phyloP scores from a whole-genome alignment of 192 early-diverging fungal genomes.

The Haplosporangium gracile region DNA sequence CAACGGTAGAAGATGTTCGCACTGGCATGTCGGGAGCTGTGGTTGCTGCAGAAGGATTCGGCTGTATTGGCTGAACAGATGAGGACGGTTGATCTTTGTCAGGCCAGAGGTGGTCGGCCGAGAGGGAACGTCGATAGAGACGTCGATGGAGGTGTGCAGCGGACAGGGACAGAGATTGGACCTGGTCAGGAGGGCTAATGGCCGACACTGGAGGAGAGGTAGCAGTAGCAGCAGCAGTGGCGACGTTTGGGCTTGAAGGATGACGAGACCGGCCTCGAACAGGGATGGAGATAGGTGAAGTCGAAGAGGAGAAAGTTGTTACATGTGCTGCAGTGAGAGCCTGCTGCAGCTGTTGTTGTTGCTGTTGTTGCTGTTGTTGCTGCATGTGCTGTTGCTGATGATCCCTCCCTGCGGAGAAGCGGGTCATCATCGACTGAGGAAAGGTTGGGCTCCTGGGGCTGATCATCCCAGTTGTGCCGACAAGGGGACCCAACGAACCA shows the following conservation, averaged over 20 bases:
- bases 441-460: background rate
- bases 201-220: background rate
- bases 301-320: background rate
- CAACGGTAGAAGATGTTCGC: background rate
- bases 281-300: slow-evolving; percentile 14
- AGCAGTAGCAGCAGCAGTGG: background rate
- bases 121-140: slow-evolving; percentile 27
- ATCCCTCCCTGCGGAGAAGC: background rate
- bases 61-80: background rate
- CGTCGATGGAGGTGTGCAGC: slow-evolving; percentile 2
- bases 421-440: slow-evolving; percentile 7
- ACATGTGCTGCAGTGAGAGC: background rate
- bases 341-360: background rate
- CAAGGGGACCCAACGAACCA: background rate
- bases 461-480: background rate
- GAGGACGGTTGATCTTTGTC: background rate
- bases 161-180: background rate
- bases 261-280: slow-evolving; percentile 10
- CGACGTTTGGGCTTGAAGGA: background rate
- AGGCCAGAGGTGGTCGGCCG: slow-evolving; percentile 16
- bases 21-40: background rate
- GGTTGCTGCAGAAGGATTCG: background rate
- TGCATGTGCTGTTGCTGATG: background rate
- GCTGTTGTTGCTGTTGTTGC: background rate
- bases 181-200: background rate